These are phyloP conservation scores for Murraya paniculata DNA, from an alignment of 345 rosid genomes.

Conservation along the genomic window DNA sequence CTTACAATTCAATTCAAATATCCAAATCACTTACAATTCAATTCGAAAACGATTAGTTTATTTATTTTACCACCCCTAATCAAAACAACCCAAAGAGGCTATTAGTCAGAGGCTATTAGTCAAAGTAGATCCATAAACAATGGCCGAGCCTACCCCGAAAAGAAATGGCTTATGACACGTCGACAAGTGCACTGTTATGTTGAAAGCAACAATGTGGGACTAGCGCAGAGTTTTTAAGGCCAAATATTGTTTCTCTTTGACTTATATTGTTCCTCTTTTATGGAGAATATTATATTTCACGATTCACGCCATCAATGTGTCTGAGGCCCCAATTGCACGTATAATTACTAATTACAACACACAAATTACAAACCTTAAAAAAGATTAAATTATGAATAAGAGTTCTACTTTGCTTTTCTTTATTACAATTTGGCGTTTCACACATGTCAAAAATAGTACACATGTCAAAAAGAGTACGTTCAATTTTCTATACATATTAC, in stretches of 20 bases:
- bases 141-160: conserved; percentile 26
- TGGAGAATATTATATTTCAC: conserved; percentile 10
- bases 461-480: too few relatives aligned
- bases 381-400: not conserved
- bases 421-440: too few relatives aligned
- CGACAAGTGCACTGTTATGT: not conserved
- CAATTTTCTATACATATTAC: too few relatives aligned
- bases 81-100: not conserved
- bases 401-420: not conserved
- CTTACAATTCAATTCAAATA: too few relatives aligned
- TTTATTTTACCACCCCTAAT: too few relatives aligned
- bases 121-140: conserved; percentile 35
- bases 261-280: conserved; percentile 31
- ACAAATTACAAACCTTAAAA: not conserved
- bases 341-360: not conserved
- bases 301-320: conserved; percentile 14
- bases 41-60: too few relatives aligned
- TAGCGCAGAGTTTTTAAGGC: conserved; percentile 3
- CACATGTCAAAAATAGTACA: too few relatives aligned
- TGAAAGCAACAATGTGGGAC: conserved; percentile 13
- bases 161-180: not conserved
- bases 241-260: conserved; percentile 4
- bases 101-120: conserved; percentile 34
- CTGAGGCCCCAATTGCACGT: not conserved
- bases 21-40: too few relatives aligned